Base-by-base conservation (phyloP, 257 asterid genomes). In the Hygrophila difformis region DNA sequence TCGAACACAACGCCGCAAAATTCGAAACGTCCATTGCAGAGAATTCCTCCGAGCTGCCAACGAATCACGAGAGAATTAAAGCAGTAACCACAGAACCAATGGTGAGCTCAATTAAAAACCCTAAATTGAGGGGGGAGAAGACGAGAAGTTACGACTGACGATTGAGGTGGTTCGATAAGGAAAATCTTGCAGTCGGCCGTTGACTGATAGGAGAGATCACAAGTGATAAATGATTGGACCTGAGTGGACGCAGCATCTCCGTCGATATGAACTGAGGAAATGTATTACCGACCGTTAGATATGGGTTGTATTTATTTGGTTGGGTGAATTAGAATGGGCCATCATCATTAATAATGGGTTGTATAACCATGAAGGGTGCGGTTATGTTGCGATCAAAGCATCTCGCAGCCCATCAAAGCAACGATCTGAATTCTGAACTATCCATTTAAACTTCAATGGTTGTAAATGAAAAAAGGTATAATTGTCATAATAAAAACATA, bases 1-100 rank as follows among this genome's bases (percentile, higher is more conserved):
- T 57, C 22, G 57, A 51, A 43, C 54, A 39, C 50, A 66, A 24
- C 35, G 74, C 54, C 10, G 79, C 50, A 18, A 72, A 55, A 46
- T 55, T 72, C 44, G 76, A 60, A 12, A 57, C 74, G 61, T 59
- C 82, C 93, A 79, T 80, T 36, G 40, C 47, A 28, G 44, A 55
- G 49, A 39, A 8, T 46, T 38, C 66, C 47, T 60, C 65, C 72
- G 66, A 71, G 62, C 72, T 69, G 49, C 62, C 33, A 37, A 45
- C 17, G 41, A 46, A 4, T 13, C 13, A 37, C 31, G 60, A 49
- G 40, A 46, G 33, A 47, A 64, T 20, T 7, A 21, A 40, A 34
- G 11, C 15, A 49, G 6, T 17, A 19, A 55, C 47, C 29, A 23
- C 50, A 47, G 4, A 41, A 29, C 0, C 43, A 42, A 59, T 6